Base-by-base conservation (phyloP, 73 alveolate species). In the Vitrella brassicaformis region DNA sequence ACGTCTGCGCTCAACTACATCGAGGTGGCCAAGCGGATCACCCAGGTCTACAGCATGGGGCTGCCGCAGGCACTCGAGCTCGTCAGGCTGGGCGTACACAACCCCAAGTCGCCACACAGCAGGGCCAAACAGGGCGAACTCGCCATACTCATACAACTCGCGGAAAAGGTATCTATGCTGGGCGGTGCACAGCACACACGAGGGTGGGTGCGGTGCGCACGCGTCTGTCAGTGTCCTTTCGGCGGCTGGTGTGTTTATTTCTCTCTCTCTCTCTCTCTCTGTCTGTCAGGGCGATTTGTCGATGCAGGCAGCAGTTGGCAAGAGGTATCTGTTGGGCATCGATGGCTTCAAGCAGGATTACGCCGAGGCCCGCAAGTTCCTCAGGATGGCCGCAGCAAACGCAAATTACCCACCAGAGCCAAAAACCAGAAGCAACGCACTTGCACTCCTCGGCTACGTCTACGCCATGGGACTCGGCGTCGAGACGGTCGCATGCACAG, bases 31-130 rank as follows among this genome's bases (percentile, higher is more conserved):
- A 0, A n/a, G 31, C 25, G 14, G 0, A 28, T 27, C 1, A 7
- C 64, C 0, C 47, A 78, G 72, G 84, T 70, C 65, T 70, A 78
- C 72, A 47, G 73, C 31, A 0, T 71, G 0, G 84, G 84, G 29
- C 68, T 78, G 84, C 84, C 84, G 26, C 65, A 78, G 56, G 84
- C 83, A 0, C 71, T 76, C n/a, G 83, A 76, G 76, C 45, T 76
- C 47, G 83, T 76, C 18, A 67, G 83, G 75, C 71, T 25, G 14
- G 47, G 31, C 31, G 27, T 45, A 0, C n/a, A 27, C 19, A n/a
- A n/a, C n/a, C n/a, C n/a, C n/a, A n/a, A n/a, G n/a, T n/a, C n/a
- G n/a, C n/a, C n/a, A n/a, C n/a, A n/a, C n/a, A n/a, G n/a, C n/a
- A n/a, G n/a, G n/a, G n/a, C n/a, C n/a, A n/a, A n/a, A n/a, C n/a